phyloP scores from a whole-genome alignment of 306 rosid species.

The Cicer judaicum region DNA sequence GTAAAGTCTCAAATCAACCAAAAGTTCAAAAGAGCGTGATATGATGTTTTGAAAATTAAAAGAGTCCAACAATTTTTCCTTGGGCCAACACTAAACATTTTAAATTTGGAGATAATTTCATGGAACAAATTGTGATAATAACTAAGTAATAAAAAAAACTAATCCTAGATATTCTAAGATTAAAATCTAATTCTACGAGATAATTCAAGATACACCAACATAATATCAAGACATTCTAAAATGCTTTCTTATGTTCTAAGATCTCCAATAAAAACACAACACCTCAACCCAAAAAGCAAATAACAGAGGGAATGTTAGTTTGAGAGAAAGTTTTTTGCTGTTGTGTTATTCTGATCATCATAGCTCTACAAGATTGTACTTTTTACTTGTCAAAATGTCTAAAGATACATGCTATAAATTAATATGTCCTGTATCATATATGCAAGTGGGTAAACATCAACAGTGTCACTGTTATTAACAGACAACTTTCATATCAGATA shows the following conservation, averaged over 20 bases:
- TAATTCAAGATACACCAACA: not conserved
- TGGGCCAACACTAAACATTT: constrained; percentile 10
- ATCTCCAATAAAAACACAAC: not conserved
- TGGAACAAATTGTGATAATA: not conserved
- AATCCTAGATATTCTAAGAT: not conserved
- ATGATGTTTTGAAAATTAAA: constrained; percentile 40
- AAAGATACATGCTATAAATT: constrained; percentile 4
- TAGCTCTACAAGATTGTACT: constrained; percentile 10
- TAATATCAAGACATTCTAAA: not conserved
- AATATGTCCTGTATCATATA: not conserved
- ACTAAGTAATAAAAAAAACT: not conserved
- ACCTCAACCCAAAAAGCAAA: not conserved
- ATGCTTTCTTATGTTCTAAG: not conserved
- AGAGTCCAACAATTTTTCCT: not conserved
- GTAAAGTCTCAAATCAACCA: constrained; percentile 33
- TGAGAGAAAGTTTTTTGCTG: not conserved
- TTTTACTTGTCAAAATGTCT: constrained; percentile 6
- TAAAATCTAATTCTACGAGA: not conserved
- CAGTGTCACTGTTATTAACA: constrained; percentile 13
- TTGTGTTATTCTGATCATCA: not conserved
- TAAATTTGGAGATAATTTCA: constrained; percentile 8
- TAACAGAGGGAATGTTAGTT: constrained; percentile 8
- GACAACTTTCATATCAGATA: constrained; percentile 35
- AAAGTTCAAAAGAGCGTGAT: constrained; percentile 26
- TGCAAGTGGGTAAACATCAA: constrained; percentile 36